A percentile compares a stretch with the other conserved stretches of the same genome.
phyloP scores from a whole-genome alignment of 1,284 basidiomycete genomes.

The Ustilago cynodontis region DNA sequence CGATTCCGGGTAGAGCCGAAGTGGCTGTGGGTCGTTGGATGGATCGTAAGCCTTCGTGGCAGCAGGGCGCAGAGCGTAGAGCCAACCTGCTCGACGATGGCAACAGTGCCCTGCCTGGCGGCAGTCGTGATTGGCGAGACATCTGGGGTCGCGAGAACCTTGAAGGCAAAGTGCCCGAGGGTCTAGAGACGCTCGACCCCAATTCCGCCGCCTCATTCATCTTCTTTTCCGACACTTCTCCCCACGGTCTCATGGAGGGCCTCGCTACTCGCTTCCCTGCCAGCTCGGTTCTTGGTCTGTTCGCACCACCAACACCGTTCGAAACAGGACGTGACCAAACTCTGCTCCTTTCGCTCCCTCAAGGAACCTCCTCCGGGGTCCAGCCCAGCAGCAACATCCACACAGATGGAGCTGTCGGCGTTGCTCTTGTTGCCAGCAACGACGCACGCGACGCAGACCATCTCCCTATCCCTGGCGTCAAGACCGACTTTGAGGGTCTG shows the following conservation, averaged over 20 bases:
- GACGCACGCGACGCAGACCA: slow-evolving; percentile 24
- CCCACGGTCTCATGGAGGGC: slow-evolving; percentile 76
- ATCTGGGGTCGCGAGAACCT: slow-evolving; percentile 65
- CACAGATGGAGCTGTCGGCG: slow-evolving; percentile 78
- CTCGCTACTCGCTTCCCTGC: slow-evolving; percentile 73
- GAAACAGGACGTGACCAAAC: slow-evolving; percentile 84
- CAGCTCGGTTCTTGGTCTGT: slow-evolving; percentile 77
- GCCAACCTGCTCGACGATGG: slow-evolving; percentile 51
- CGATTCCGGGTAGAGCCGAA: slow-evolving; percentile 53
- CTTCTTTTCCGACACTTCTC: slow-evolving; percentile 77
- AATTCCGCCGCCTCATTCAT: slow-evolving; percentile 73
- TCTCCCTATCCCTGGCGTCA: slow-evolving; percentile 57
- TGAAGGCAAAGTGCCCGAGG: slow-evolving; percentile 47
- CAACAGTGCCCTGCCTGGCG: slow-evolving; percentile 31
- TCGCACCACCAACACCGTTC: slow-evolving; percentile 85
- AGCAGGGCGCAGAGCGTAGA: slow-evolving; percentile 41
- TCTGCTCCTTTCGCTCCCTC: slow-evolving; percentile 74
- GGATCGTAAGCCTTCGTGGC: slow-evolving; percentile 57
- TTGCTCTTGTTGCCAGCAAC: slow-evolving; percentile 73
- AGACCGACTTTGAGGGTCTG: slow-evolving; percentile 75
- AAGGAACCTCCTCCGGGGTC: slow-evolving; percentile 8
- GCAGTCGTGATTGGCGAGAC: slow-evolving; percentile 51
- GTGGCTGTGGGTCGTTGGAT: slow-evolving; percentile 60
- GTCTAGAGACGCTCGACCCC: slow-evolving; percentile 27
- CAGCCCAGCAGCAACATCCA: slow-evolving; percentile 73